Evolutionary conservation across 371 early-diverging fungal species (phyloP).

Genomic region (Fennellomyces sp.): DNA sequence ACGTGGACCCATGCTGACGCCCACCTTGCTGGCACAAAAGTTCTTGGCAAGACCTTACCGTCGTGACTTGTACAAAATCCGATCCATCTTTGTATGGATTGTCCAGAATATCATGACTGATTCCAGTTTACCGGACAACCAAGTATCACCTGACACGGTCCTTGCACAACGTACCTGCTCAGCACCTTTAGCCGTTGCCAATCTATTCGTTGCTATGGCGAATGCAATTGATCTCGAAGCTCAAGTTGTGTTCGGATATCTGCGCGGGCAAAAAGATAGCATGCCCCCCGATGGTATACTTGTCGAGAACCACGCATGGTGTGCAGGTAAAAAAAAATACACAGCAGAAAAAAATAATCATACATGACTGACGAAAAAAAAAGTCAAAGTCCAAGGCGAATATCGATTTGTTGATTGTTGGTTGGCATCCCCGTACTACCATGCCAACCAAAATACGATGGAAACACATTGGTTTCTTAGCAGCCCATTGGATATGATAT

Average conservation of each 20-base stretch:
- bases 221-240: slow-evolving; percentile 57
- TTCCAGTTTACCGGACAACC: too few species aligned
- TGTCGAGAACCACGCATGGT: slow-evolving; percentile 63
- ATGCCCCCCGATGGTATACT: slow-evolving; percentile 25
- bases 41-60: slow-evolving; percentile 57
- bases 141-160: slow-evolving; percentile 35
- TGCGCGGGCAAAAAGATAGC: slow-evolving; percentile 39
- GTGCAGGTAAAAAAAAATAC: slow-evolving; percentile 47
- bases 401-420: slow-evolving; percentile 68
- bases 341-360: not conserved
- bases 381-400: slow-evolving; percentile 61
- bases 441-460: slow-evolving; percentile 30
- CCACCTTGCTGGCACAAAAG: slow-evolving; percentile 53
- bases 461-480: slow-evolving; percentile 51
- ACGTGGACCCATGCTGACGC: slow-evolving; percentile 53
- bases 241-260: slow-evolving; percentile 57
- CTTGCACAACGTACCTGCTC: slow-evolving; percentile 39
- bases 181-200: slow-evolving; percentile 59
- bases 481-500: slow-evolving; percentile 37
- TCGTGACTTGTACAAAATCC: slow-evolving; percentile 44
- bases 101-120: slow-evolving; percentile 56
- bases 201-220: slow-evolving; percentile 61
- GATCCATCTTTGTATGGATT: slow-evolving; percentile 61
- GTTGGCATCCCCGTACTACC: slow-evolving; percentile 51
- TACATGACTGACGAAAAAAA: not conserved